phyloP scores from a whole-genome alignment of 768 basidiomycete genomes.

The Russula emetica region DNA sequence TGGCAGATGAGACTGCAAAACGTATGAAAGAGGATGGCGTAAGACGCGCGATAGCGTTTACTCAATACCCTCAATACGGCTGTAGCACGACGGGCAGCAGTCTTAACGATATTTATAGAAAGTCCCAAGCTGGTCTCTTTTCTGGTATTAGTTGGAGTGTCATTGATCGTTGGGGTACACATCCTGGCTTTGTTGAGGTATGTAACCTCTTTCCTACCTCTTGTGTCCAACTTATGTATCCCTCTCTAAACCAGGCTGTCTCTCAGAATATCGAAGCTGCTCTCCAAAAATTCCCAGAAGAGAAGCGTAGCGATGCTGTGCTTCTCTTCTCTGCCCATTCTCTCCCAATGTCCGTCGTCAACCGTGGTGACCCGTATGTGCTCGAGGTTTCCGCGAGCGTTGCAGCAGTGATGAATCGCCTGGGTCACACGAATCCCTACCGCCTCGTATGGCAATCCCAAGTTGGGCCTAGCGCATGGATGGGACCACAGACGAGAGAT shows the following conservation, averaged over 20 bases:
- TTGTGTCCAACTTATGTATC: conserved; percentile 8
- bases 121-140: conserved; percentile 55
- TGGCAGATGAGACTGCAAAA: conserved; percentile 76
- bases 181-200: conserved; percentile 92
- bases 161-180: conserved; percentile 96
- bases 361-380: conserved; percentile 97
- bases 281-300: conserved; percentile 70
- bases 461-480: conserved; percentile 96
- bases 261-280: conserved; percentile 84
- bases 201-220: conserved; percentile 29
- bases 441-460: conserved; percentile 97
- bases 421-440: conserved; percentile 78
- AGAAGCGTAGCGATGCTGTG: conserved; percentile 67
- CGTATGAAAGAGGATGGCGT: conserved; percentile 91
- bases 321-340: conserved; percentile 97
- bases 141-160: conserved; percentile 90
- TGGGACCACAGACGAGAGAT: conserved; percentile 93
- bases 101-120: conserved; percentile 84
- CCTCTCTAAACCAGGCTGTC: conserved; percentile 57
- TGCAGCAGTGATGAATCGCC: conserved; percentile 84
- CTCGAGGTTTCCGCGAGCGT: conserved; percentile 94
- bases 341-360: conserved; percentile 95
- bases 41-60: conserved; percentile 88
- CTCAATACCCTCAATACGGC: conserved; percentile 98
- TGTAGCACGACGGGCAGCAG: conserved; percentile 98